These are phyloP conservation scores for Penicillium sp. DNA, from an alignment of 2,329 filamentous ascomycete species.

Conservation along the genomic window DNA sequence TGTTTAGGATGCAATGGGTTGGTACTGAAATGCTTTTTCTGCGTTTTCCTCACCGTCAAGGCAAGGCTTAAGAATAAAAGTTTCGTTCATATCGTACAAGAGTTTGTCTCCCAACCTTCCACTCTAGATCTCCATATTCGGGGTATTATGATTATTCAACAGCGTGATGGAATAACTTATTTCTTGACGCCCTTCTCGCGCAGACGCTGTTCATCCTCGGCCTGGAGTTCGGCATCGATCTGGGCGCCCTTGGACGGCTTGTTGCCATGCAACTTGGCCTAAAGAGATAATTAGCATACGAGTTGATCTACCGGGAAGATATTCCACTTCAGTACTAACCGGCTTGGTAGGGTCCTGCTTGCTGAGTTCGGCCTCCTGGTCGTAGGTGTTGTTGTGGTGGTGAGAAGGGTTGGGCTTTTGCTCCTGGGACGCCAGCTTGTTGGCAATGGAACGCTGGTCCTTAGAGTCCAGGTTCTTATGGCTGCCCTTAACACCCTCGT, in stretches of 20 bases:
- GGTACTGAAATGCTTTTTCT: not conserved
- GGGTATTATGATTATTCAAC: slow-evolving; percentile 12
- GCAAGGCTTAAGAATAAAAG: slow-evolving; percentile 4
- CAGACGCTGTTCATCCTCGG: slow-evolving; percentile 49
- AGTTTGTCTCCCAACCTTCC: slow-evolving; percentile 93
- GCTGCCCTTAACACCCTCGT: slow-evolving; percentile 73
- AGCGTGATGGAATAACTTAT: slow-evolving; percentile 21
- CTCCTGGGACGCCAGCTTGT: slow-evolving; percentile 45
- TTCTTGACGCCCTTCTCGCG: slow-evolving; percentile 48
- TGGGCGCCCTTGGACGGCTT: slow-evolving; percentile 52
- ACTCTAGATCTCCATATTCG: slow-evolving; percentile 27
- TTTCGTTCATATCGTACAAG: slow-evolving; percentile 71
- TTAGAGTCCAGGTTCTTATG: slow-evolving; percentile 72
- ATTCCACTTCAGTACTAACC: slow-evolving; percentile 30
- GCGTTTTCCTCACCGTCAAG: slow-evolving; percentile 2
- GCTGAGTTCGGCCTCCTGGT: slow-evolving; percentile 42
- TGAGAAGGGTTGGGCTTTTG: slow-evolving; percentile 32
- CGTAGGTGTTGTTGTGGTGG: slow-evolving; percentile 30
- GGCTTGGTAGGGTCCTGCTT: slow-evolving; percentile 50
- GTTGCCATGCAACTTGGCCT: slow-evolving; percentile 53
- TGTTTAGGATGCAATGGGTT: too few species aligned
- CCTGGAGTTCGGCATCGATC: slow-evolving; percentile 50
- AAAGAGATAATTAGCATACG: slow-evolving; percentile 10
- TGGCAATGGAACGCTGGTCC: slow-evolving; percentile 51
- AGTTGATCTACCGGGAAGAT: not conserved